These are phyloP conservation scores for Beauveria rudraprayagi DNA, from an alignment of 2,329 filamentous ascomycete genomes.

Conservation along the genomic window DNA sequence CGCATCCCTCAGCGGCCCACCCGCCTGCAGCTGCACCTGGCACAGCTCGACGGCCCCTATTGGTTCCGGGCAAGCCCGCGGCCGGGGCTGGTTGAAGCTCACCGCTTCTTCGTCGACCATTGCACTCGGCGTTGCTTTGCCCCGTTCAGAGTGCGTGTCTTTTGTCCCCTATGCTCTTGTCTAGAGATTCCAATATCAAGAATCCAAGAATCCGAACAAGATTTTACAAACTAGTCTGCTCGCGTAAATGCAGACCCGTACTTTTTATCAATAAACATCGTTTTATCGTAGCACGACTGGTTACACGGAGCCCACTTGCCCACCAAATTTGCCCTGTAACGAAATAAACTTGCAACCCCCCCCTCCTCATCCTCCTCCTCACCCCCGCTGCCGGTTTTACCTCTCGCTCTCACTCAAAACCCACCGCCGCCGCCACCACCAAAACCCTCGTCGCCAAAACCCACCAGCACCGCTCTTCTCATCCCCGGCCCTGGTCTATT, in stretches of 20 bases:
- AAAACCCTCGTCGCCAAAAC: conserved; percentile 8
- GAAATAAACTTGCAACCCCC: background rate
- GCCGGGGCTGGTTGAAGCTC: conserved; percentile 11
- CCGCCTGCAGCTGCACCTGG: conserved; percentile 22
- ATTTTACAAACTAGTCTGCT: background rate
- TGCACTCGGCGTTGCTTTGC: background rate
- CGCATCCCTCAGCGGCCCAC: conserved; percentile 17
- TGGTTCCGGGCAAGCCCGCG: conserved; percentile 1
- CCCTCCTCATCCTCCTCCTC: background rate
- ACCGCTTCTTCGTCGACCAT: conserved; percentile 11
- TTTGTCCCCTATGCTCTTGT: background rate
- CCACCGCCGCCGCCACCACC: conserved; percentile 3
- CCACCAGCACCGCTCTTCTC: conserved; percentile 8
- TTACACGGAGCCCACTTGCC: background rate
- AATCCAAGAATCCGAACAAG: too few species aligned
- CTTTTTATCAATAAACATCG: too few species aligned
- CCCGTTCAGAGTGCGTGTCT: background rate
- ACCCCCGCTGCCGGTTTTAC: background rate
- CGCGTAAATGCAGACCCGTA: background rate
- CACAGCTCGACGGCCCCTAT: conserved; percentile 11
- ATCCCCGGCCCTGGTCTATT: conserved; percentile 11
- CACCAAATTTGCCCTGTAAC: background rate
- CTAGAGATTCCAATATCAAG: too few species aligned
- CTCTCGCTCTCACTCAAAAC: background rate
- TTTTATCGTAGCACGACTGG: too few species aligned